Evolutionary conservation across 805 yeast genomes (phyloP).

Genomic region (Pichia insulana): DNA sequence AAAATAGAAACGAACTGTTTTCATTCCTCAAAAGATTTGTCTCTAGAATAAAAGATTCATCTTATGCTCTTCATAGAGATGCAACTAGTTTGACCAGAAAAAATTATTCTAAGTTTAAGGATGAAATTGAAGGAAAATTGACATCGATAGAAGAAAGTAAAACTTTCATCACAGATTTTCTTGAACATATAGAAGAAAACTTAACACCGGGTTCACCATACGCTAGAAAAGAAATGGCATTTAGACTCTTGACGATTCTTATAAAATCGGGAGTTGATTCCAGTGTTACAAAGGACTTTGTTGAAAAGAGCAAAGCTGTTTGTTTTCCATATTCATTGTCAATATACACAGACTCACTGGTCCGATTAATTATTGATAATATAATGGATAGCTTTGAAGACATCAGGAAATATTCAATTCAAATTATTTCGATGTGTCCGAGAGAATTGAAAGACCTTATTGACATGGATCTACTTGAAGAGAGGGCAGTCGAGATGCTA

Average conservation of each 20-base stretch:
- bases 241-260: constrained; percentile 37
- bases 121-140: constrained; percentile 28
- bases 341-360: constrained; percentile 31
- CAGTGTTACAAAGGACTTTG: constrained; percentile 29
- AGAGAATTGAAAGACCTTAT: constrained; percentile 19
- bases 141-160: constrained; percentile 27
- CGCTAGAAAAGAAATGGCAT: constrained; percentile 42
- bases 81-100: constrained; percentile 32
- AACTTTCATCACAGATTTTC: constrained; percentile 28
- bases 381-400: constrained; percentile 71
- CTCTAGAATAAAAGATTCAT: constrained; percentile 58
- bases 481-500: constrained; percentile 24
- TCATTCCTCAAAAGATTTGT: constrained; percentile 57
- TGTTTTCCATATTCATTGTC: constrained; percentile 40
- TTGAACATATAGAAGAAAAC: constrained; percentile 18
- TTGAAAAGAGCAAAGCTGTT: constrained; percentile 35
- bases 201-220: constrained; percentile 51
- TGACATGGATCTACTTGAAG: constrained; percentile 16
- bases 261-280: constrained; percentile 50
- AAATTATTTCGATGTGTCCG: constrained; percentile 39
- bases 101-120: constrained; percentile 27
- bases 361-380: constrained; percentile 49
- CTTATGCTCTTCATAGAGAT: constrained; percentile 50
- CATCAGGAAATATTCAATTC: constrained; percentile 46
- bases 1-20: constrained; percentile 55